Base-by-base conservation (phyloP, 1,139 yeast genomes). In the Ogataea hybrid region DNA sequence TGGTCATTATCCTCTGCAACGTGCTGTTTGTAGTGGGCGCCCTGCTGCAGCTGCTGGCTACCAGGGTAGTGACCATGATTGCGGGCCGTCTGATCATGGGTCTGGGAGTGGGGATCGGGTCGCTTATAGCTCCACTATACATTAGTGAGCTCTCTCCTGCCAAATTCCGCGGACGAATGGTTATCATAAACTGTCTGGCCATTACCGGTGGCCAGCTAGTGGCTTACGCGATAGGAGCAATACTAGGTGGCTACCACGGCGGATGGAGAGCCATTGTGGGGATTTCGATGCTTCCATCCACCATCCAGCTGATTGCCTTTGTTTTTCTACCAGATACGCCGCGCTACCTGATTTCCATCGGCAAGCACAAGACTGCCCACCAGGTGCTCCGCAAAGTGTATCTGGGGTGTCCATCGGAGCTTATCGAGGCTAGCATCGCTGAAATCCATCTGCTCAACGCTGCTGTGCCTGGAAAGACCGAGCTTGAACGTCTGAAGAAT, bases 261-360 rank as follows among this genome's bases (percentile, higher is more conserved):
- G 81, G 81, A 17, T 77, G 83, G 83, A 67, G 81, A 56, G 64
- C 71, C 6, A 67, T 75, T 12, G 77, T 77, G 28, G 78, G 75
- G 1, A 59, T 77, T 36, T 75, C 81, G 44, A 62, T 76, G 69
- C 67, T 77, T 2, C 82, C 83, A 2, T 73, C 78, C 6, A 67
- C 69, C 11, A 20, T 73, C 22, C 83, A 77, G 56, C 63, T 73
- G 47, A 67, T 61, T 6, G 63, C 74, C 32, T 75, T 77, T 49
- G 59, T 67, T 56, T 72, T 71, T 53, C 67, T 76, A 44, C 81
- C 81, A 1, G 83, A 77, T 53, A 76, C 81, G n/a, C 82, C 83
- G 25, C 63, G 83, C 51, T 77, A 54, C 58, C 70, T 76, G 53
- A 70, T 77, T 34, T 73, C 73, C 64, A 65, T 64, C 40, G 71